Percentiles rank a stretch among this genome's conserved stretches.
Evolutionary conservation across 2,329 filamentous ascomycete species (phyloP).

Genomic region (Nemania abortiva): DNA sequence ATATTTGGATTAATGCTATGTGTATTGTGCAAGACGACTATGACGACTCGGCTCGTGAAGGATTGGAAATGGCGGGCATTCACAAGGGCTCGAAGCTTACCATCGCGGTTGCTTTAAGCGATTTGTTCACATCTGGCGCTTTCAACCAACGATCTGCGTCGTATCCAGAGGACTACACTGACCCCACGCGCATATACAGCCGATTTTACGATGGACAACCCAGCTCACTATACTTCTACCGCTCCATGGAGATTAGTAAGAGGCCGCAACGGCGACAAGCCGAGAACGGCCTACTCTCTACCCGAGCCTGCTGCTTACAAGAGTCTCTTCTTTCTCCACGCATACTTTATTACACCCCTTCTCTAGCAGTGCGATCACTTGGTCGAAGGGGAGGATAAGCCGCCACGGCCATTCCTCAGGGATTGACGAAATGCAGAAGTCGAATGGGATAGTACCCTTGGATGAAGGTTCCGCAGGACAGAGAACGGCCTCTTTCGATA

Average conservation of each 20-base stretch:
- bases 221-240: neutral
- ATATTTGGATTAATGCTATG: neutral
- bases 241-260: neutral
- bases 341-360: slow-evolving; percentile 8
- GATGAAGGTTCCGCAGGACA: too few species aligned
- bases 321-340: slow-evolving; percentile 8
- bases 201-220: neutral
- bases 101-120: neutral
- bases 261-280: neutral
- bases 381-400: neutral
- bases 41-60: neutral
- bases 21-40: neutral
- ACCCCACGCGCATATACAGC: neutral
- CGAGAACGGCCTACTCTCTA: neutral
- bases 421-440: too few species aligned
- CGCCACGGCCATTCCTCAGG: neutral
- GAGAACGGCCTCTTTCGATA: too few species aligned
- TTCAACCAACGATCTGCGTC: neutral
- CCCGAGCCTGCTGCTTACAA: slow-evolving; percentile 14
- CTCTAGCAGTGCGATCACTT: neutral
- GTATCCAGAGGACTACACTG: neutral
- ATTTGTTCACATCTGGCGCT: neutral
- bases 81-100: neutral
- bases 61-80: neutral
- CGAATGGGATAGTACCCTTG: too few species aligned